phyloP scores from a whole-genome alignment of 1,284 basidiomycete species.

The Cutaneotrichosporon dermatis region DNA sequence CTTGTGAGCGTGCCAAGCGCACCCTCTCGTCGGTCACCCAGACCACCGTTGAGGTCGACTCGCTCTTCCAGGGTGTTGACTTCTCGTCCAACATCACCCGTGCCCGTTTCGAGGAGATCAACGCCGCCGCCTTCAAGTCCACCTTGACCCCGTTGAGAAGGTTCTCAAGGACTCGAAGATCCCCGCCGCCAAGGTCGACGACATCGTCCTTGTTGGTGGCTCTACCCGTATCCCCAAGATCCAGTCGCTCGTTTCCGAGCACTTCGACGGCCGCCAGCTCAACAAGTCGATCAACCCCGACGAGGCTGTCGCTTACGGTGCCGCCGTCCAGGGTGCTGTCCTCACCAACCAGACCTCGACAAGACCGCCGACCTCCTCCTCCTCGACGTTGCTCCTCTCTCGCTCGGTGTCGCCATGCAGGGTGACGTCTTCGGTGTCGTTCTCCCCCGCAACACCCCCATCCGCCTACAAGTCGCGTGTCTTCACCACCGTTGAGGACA shows the following conservation, averaged over 20 bases:
- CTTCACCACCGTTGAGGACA: slow-evolving; percentile 97
- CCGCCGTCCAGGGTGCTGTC: slow-evolving; percentile 93
- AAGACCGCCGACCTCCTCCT: slow-evolving; percentile 92
- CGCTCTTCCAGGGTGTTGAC: slow-evolving; percentile 82
- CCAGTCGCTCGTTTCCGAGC: slow-evolving; percentile 94
- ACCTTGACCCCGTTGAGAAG: slow-evolving; percentile 98
- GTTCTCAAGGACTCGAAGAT: slow-evolving; percentile 99
- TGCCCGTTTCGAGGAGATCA: slow-evolving; percentile 99
- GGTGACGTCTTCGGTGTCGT: slow-evolving; percentile 98
- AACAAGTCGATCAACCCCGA: slow-evolving; percentile 99
- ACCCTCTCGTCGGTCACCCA: slow-evolving; percentile 96
- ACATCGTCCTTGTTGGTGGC: slow-evolving; percentile 98
- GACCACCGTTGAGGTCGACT: slow-evolving; percentile 98
- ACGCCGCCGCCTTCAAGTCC: slow-evolving; percentile 87
- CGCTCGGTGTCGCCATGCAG: slow-evolving; percentile 96
- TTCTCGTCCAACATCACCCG: slow-evolving; percentile 95
- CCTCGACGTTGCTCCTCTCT: slow-evolving; percentile 92
- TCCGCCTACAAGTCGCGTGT: slow-evolving; percentile 91
- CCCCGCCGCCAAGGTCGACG: slow-evolving; percentile 92
- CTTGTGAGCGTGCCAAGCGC: slow-evolving; percentile 99
- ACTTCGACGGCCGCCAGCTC: slow-evolving; percentile 92
- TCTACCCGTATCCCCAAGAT: slow-evolving; percentile 99
- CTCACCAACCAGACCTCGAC: slow-evolving; percentile 91
- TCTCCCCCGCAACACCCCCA: slow-evolving; percentile 83
- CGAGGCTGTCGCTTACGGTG: slow-evolving; percentile 92